Base-by-base conservation (phyloP, 1,284 basidiomycete genomes). In the Ceratobasidium sp. region DNA sequence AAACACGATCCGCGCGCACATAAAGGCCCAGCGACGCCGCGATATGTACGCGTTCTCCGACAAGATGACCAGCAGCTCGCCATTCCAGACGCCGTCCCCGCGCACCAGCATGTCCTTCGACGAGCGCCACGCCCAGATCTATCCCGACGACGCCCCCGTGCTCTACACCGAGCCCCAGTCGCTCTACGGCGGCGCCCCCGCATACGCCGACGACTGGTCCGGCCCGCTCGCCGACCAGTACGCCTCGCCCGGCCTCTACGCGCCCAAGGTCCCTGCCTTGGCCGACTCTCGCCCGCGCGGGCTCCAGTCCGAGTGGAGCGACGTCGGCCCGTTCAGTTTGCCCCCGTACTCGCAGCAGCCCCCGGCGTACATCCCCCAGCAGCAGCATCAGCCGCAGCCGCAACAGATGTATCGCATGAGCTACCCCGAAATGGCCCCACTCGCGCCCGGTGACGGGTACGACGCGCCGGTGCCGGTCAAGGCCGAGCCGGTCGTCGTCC, bases 251-350 rank as follows among this genome's bases (percentile, higher is more conserved):
- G 56, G 54, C 20, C 23, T 64, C 44, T 75, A 75, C 33, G 69
- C 40, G 28, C 38, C 56, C 59, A 74, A 74, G 70, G 9, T 59
- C 40, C 59, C 70, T 13, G 42, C 59, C 23, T 59, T 54, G 26
- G 67, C 52, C 67, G 70, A 74, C 50, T 28, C 82, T 84, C 40
- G 86, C 70, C 83, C 79, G 83, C 28, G 80, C 80, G 77, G 81
- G 82, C 67, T 85, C 66, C 84, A 86, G 50, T 65, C 59, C 50
- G 73, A 75, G 44, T 75, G 73, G 73, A 66, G 73, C 73, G 73
- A 75, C 62, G 73, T 75, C n/a, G 73, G 73, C 44, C 73, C 73
- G 50, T 54, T 75, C 38, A 40, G 10, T 1, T 52, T 75, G 26
- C 73, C 73, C 6, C 62, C 61, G 26, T 75, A 75, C 73, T 13